A percentile compares a stretch with the other conserved stretches of the same genome.
phyloP scores from a whole-genome alignment of 2,329 filamentous ascomycete species.

The Rachicladosporium sp. region DNA sequence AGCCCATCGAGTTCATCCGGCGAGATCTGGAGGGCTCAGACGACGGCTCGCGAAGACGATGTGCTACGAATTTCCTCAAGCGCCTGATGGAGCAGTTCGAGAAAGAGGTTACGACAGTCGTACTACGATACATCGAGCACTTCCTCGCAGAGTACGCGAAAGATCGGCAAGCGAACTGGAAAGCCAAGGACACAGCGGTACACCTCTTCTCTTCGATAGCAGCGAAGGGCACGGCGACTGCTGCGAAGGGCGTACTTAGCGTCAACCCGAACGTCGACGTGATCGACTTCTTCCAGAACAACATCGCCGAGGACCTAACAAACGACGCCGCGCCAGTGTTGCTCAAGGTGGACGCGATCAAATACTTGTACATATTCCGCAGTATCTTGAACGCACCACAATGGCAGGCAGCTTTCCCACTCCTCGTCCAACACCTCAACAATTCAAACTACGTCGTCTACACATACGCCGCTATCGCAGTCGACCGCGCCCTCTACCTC shows the following conservation, averaged over 20 bases:
- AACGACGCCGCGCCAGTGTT: slow-evolving; percentile 64
- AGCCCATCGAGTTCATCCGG: slow-evolving; percentile 96
- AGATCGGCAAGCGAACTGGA: slow-evolving; percentile 64
- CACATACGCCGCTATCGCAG: slow-evolving; percentile 89
- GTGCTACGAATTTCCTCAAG: slow-evolving; percentile 86
- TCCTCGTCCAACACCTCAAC: slow-evolving; percentile 80
- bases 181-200: slow-evolving; percentile 91
- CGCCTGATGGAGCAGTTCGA: slow-evolving; percentile 86
- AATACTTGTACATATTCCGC: slow-evolving; percentile 93
- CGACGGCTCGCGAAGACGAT: slow-evolving; percentile 80
- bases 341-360: slow-evolving; percentile 94
- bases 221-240: slow-evolving; percentile 77
- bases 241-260: slow-evolving; percentile 78
- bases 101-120: slow-evolving; percentile 69
- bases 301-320: slow-evolving; percentile 81
- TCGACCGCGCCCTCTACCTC: slow-evolving; percentile 85
- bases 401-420: slow-evolving; percentile 79
- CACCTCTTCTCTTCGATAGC: slow-evolving; percentile 93
- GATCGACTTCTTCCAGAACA: slow-evolving; percentile 85
- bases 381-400: slow-evolving; percentile 85
- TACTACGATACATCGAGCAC: slow-evolving; percentile 73
- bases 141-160: slow-evolving; percentile 67
- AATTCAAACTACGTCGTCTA: slow-evolving; percentile 93
- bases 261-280: slow-evolving; percentile 69
- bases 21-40: slow-evolving; percentile 92